Percentiles rank a stretch among this genome's conserved stretches.
These are phyloP conservation scores for Asclepias syriaca DNA, from an alignment of 257 asterid genomes.

Conservation along the genomic window DNA sequence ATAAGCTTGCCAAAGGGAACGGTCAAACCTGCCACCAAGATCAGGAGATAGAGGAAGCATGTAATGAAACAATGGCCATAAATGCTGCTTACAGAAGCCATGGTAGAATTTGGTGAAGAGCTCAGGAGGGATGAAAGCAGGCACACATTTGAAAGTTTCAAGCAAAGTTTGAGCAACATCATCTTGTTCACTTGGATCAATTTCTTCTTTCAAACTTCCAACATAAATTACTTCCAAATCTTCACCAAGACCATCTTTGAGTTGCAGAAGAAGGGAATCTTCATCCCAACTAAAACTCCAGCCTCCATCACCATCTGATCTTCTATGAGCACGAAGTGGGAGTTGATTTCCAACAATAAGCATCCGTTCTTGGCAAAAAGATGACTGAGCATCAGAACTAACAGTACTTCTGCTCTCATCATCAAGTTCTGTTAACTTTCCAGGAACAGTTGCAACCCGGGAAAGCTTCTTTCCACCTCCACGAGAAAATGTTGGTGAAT, in stretches of 20 bases:
- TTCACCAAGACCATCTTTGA: slow-evolving; percentile 79
- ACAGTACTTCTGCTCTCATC: slow-evolving; percentile 64
- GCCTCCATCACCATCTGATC: slow-evolving; percentile 36
- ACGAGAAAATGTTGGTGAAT: slow-evolving; percentile 52
- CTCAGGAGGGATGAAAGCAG: slow-evolving; percentile 77
- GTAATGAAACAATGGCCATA: slow-evolving; percentile 90
- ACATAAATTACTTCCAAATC: slow-evolving; percentile 75
- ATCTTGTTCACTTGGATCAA: slow-evolving; percentile 60
- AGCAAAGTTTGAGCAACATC: slow-evolving; percentile 74
- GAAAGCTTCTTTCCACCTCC: slow-evolving; percentile 54
- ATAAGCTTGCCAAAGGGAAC: slow-evolving; percentile 79
- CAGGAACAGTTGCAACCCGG: slow-evolving; percentile 72
- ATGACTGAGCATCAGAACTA: slow-evolving; percentile 71
- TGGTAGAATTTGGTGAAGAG: slow-evolving; percentile 72
- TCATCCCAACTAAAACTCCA: slow-evolving; percentile 89
- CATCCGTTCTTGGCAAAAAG: slow-evolving; percentile 67
- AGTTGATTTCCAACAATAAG: slow-evolving; percentile 80
- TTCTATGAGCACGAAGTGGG: slow-evolving; percentile 55
- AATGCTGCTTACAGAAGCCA: slow-evolving; percentile 79
- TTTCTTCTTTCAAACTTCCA: slow-evolving; percentile 69
- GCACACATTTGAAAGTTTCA: slow-evolving; percentile 77
- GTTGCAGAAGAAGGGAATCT: slow-evolving; percentile 77
- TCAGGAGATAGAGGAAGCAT: slow-evolving; percentile 93
- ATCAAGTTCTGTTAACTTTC: slow-evolving; percentile 69
- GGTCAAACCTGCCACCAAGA: slow-evolving; percentile 87